Evolutionary conservation across 805 yeast species (phyloP), one percentile per base, ranked within the genome.

Genomic region (Barnettozyma botsteinii): DNA sequence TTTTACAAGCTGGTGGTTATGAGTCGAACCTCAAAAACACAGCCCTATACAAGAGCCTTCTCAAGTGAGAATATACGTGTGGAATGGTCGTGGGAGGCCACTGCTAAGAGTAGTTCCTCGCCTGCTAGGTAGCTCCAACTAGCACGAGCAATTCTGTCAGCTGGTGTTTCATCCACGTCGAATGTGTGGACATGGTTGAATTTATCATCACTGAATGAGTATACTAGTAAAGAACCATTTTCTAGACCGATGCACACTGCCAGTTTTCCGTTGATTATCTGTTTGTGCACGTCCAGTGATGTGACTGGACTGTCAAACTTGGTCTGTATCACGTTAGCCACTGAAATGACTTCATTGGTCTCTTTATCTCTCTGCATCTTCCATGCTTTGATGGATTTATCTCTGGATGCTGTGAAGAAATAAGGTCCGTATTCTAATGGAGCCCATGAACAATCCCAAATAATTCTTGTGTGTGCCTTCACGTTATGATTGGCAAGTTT

Each of bases 381-480:
- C 96, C 96, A 89, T 14, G 80, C 64, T 54, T 84, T 85, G 36
- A 89, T 58, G 3, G 78, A 72, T 54, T 81, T 84, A 59, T 93
- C 98, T 59, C 98, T 76, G 3, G 95, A 81, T 0, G 82, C 94
- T 0, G 97, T 89, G 13, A 85, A 70, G 54, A 91, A 89, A n/a
- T 59, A 57, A n/a, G 50, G 36, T 7, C 67, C 71, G 35, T 55
- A 56, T 4, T 53, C 65, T n/a, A 53, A 44, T 5, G 88, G 86
- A 1, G 80, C 66, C 96, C 97, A 93, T 28, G 84, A 75, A 57
- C 91, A 81, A 64, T 93, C 98, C 98, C 98, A 94, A 31, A 93
- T 77, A 52, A 93, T 91, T 61, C 97, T 77, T 2, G 82, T 61
- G 56, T 94, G 99, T 0, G 96, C 96, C 57, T 83, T 86, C 26